phyloP scores from a whole-genome alignment of 768 basidiomycete species.

The Imleria badia region DNA sequence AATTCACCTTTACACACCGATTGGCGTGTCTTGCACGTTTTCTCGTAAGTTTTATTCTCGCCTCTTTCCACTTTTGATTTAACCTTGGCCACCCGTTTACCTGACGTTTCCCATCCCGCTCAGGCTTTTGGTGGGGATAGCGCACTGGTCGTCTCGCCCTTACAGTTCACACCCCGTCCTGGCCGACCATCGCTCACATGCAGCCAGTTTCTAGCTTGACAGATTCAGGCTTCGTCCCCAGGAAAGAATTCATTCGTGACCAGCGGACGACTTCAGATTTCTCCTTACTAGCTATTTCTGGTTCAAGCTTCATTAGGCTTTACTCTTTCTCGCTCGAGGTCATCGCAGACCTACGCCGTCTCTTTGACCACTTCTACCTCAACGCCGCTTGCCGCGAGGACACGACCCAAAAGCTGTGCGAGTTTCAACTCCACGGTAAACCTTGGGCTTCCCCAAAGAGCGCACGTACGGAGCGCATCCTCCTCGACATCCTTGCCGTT shows the following conservation, averaged over 20 bases:
- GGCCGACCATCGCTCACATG: constrained; percentile 30
- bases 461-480: constrained; percentile 61
- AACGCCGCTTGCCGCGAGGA: constrained; percentile 56
- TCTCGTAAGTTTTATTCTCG: constrained; percentile 27
- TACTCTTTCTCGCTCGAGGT: constrained; percentile 64
- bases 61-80: constrained; percentile 30
- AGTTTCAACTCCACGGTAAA: constrained; percentile 66
- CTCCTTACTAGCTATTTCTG: constrained; percentile 67
- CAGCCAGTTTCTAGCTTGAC: constrained; percentile 33
- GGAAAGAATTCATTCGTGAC: constrained; percentile 72
- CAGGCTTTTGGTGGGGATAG: constrained; percentile 23
- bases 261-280: constrained; percentile 56
- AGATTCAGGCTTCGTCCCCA: constrained; percentile 57
- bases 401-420: constrained; percentile 54
- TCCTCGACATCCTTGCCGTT: constrained; percentile 63
- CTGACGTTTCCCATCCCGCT: constrained; percentile 38
- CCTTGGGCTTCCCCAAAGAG: constrained; percentile 75
- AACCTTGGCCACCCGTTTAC: constrained; percentile 36
- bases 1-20: constrained; percentile 16
- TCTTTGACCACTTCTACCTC: constrained; percentile 48
- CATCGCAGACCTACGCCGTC: constrained; percentile 51
- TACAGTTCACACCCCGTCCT: constrained; percentile 21
- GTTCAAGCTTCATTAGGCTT: constrained; percentile 61
- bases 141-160: constrained; percentile 24
- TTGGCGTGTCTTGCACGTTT: constrained; percentile 35